Percentiles rank a stretch among this genome's conserved stretches.
Evolutionary conservation across 805 yeast genomes (phyloP).

Genomic region (Metschnikowia kofuensis): DNA sequence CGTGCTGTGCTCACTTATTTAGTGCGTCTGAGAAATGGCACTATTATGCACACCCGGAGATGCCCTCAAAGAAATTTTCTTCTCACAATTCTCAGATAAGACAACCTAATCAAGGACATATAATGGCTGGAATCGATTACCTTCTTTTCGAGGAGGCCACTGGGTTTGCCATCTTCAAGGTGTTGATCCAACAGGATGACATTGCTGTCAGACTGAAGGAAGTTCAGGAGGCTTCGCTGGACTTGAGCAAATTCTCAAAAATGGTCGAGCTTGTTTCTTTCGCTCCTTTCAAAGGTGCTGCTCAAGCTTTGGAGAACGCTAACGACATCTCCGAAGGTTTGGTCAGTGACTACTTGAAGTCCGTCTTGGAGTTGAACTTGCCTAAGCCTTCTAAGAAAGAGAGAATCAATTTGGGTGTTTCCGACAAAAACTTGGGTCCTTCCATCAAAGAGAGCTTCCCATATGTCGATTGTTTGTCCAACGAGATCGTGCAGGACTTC

Average conservation of each 20-base stretch:
- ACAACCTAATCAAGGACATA: conserved; percentile 8
- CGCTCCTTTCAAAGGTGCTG: conserved; percentile 99
- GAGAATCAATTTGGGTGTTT: conserved; percentile 76
- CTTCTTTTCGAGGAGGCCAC: conserved; percentile 97
- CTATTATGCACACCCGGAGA: conserved; percentile 17
- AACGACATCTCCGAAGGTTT: conserved; percentile 97
- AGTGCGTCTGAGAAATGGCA: conserved; percentile 7
- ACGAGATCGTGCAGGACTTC: conserved; percentile 91
- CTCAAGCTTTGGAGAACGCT: conserved; percentile 97
- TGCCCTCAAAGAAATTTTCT: conserved; percentile 21
- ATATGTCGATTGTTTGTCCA: conserved; percentile 82
- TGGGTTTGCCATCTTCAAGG: conserved; percentile 96
- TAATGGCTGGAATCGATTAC: conserved; percentile 77
- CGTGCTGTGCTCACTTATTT: conserved; percentile 11
- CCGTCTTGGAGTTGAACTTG: conserved; percentile 83
- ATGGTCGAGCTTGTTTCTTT: conserved; percentile 90
- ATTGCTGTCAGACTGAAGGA: conserved; percentile 89
- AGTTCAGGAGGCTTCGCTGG: conserved; percentile 87
- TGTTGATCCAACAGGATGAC: conserved; percentile 88
- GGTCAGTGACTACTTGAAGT: conserved; percentile 87
- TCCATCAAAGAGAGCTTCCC: conserved; percentile 91
- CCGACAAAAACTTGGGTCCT: conserved; percentile 94
- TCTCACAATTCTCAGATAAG: conserved; percentile 7
- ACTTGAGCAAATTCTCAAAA: conserved; percentile 84
- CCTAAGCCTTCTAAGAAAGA: conserved; percentile 73